Conservation (phyloP, 73 alveolate species). For the Uronychia binucleata region DNA sequence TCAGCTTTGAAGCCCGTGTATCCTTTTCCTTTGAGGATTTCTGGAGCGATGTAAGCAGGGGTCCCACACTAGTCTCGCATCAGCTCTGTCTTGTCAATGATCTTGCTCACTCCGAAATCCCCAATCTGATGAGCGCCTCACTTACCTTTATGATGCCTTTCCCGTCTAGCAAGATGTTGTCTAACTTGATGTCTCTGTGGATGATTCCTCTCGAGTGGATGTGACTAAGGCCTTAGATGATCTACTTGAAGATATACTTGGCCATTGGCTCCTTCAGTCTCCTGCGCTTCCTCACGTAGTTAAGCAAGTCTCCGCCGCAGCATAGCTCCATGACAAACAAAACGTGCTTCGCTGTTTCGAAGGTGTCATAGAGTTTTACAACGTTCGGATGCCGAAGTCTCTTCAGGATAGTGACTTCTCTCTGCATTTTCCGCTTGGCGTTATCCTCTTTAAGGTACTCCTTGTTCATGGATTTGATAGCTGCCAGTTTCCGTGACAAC, state of each 20-base stretch:
- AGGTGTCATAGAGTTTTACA: conserved; percentile 40
- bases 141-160: conserved; percentile 62
- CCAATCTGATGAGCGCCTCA: conserved; percentile 71
- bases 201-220: conserved; percentile 36
- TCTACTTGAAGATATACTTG: conserved; percentile 31
- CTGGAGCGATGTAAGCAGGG: conserved; percentile 65
- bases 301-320: conserved; percentile 57
- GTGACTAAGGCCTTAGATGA: conserved; percentile 29
- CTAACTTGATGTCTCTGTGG: conserved; percentile 37
- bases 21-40: conserved; percentile 40
- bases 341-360: conserved; percentile 31
- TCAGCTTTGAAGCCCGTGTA: conserved; percentile 53
- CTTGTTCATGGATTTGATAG: conserved; percentile 77
- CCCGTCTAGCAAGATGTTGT: conserved; percentile 34
- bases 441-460: conserved; percentile 28
- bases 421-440: conserved; percentile 33
- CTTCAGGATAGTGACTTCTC: conserved; percentile 26
- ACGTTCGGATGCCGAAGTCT: conserved; percentile 21
- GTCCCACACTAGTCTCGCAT: conserved; percentile 76
- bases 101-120: conserved; percentile 82
- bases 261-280: conserved; percentile 35
- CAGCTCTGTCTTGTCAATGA: conserved; percentile 43
- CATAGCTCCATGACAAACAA: conserved; percentile 52
- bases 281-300: conserved; percentile 13
- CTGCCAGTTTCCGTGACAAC: conserved; percentile 69